These are phyloP conservation scores for Pseudogymnoascus destructans DNA, from an alignment of 2,329 filamentous ascomycete genomes.

Conservation along the genomic window DNA sequence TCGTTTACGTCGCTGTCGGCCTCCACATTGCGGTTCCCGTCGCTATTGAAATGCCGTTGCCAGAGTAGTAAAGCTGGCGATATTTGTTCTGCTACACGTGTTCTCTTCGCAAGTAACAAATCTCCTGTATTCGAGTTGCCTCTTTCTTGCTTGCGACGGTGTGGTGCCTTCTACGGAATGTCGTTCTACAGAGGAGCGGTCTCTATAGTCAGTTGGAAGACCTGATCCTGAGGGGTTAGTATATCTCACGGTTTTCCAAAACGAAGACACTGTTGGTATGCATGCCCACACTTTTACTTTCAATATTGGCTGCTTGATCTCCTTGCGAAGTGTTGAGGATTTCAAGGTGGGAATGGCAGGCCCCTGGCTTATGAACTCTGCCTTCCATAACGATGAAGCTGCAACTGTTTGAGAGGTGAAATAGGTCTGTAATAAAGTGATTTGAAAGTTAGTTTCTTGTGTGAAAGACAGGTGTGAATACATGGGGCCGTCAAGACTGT, in stretches of 20 bases:
- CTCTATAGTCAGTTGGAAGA: neutral
- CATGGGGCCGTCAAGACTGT: neutral
- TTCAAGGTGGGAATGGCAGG: neutral
- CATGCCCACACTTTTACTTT: neutral
- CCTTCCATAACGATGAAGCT: neutral
- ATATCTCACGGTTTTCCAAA: neutral
- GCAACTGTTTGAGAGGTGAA: neutral
- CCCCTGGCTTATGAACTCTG: neutral
- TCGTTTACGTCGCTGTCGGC: neutral
- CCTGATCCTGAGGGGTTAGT: neutral
- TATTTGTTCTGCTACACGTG: neutral
- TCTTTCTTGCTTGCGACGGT: neutral
- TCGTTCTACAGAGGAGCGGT: neutral
- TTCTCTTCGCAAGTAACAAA: neutral
- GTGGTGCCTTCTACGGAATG: neutral
- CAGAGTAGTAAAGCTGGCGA: neutral
- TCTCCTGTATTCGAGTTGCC: neutral
- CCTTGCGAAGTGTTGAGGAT: neutral
- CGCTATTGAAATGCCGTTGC: neutral
- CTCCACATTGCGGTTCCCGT: neutral
- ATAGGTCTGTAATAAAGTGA: neutral
- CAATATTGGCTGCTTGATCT: neutral
- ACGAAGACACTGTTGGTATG: neutral
- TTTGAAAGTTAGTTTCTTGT: neutral
- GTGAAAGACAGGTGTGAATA: neutral